Conservation (phyloP, 2,329 filamentous ascomycete genomes). For the Ophiostoma pallidulum region DNA sequence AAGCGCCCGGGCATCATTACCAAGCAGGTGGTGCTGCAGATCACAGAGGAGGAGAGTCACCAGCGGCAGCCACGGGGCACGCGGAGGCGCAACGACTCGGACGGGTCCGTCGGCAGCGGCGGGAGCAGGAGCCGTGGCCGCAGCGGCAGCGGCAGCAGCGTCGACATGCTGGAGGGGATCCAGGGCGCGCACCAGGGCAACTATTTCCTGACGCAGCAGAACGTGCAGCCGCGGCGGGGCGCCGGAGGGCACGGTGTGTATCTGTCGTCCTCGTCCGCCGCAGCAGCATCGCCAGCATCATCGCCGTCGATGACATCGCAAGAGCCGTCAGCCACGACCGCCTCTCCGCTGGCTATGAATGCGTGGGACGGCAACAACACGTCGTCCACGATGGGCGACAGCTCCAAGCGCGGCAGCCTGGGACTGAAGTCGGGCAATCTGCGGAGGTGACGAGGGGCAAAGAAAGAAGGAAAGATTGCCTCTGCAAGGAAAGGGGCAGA, state of each 20-base stretch:
- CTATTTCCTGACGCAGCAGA: constrained; percentile 12
- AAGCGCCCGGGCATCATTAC: constrained; percentile 11
- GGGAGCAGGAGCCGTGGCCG: no score
- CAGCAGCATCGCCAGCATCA: neutral
- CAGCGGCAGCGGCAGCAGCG: neutral
- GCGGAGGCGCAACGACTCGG: constrained; percentile 3
- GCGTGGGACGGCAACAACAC: constrained; percentile 2
- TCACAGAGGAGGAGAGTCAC: constrained; percentile 13
- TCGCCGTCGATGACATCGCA: neutral
- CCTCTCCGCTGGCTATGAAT: neutral
- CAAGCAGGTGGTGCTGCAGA: constrained; percentile 13
- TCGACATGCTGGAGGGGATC: constrained; percentile 1
- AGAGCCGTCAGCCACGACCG: neutral
- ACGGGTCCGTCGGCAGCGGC: neutral
- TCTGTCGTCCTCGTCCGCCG: no score
- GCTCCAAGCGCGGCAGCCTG: constrained; percentile 2
- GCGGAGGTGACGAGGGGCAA: no score
- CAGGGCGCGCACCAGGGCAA: constrained; percentile 13
- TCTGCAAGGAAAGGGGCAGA: no score
- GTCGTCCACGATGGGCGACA: neutral
- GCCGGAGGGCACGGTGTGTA: neutral
- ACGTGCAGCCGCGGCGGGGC: neutral
- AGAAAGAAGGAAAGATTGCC: no score
- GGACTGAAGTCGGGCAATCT: neutral
- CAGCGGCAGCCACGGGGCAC: no score